Evolutionary conservation across 768 basidiomycete genomes (phyloP).

Genomic region (Naganishia antarctica): DNA sequence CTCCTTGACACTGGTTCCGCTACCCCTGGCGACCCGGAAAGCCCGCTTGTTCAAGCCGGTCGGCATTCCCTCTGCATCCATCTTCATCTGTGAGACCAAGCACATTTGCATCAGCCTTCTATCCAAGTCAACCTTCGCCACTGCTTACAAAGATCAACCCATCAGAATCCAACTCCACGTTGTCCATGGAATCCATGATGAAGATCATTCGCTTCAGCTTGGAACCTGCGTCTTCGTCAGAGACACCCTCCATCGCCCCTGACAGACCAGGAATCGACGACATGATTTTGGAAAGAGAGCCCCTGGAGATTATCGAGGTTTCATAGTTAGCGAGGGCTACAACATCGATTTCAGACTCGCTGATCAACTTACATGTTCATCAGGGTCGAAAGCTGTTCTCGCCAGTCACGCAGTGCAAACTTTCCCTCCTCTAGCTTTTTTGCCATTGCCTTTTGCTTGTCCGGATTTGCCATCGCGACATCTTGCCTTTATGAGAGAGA

Average conservation of each 20-base stretch:
- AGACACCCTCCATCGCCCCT: conserved; percentile 77
- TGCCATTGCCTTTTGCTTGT: conserved; percentile 97
- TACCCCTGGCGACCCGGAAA: conserved; percentile 81
- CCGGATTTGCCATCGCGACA: conserved; percentile 83
- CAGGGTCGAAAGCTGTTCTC: conserved; percentile 92
- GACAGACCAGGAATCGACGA: conserved; percentile 98
- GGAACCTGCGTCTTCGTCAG: conserved; percentile 79
- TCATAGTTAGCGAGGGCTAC: conserved; percentile 4
- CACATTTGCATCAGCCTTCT: background rate
- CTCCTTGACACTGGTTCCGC: conserved; percentile 89
- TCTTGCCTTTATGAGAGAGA: conserved; percentile 58
- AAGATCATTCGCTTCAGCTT: conserved; percentile 97
- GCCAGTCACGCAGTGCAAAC: conserved; percentile 92
- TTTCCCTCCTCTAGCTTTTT: conserved; percentile 89
- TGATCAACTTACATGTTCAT: conserved; percentile 80
- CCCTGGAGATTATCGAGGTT: conserved; percentile 57
- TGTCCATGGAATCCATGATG: conserved; percentile 97
- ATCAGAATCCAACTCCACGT: conserved; percentile 87
- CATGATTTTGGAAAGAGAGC: conserved; percentile 96
- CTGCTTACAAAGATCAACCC: conserved; percentile 74
- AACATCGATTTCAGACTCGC: conserved; percentile 25
- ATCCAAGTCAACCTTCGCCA: background rate
- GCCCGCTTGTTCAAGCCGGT: conserved; percentile 82
- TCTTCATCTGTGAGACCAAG: conserved; percentile 34
- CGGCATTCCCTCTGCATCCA: conserved; percentile 45